These are phyloP conservation scores for Eutypa lata DNA, from an alignment of 2,329 filamentous ascomycete species.

Conservation along the genomic window DNA sequence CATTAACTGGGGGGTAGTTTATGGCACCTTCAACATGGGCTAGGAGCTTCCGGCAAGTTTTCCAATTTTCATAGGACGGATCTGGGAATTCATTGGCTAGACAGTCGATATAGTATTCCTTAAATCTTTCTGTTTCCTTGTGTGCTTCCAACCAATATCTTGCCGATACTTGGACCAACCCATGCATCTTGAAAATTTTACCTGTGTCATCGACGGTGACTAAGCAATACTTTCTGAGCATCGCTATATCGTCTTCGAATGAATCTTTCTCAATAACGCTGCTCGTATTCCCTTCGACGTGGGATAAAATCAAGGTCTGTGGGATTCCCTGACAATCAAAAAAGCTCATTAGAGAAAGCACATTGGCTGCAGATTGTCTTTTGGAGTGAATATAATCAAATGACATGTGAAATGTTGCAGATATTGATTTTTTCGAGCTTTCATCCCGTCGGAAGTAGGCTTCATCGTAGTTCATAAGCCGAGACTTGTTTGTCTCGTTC, in stretches of 20 bases:
- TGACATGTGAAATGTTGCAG: constrained; percentile 33
- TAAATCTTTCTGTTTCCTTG: constrained; percentile 25
- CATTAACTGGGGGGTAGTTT: not conserved
- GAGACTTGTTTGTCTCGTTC: constrained; percentile 24
- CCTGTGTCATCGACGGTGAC: constrained; percentile 19
- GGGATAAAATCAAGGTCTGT: constrained; percentile 22
- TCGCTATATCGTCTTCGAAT: constrained; percentile 31
- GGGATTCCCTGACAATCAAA: constrained; percentile 42
- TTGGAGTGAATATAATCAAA: constrained; percentile 33
- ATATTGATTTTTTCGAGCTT: constrained; percentile 31
- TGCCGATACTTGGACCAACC: constrained; percentile 37
- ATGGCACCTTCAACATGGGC: not conserved
- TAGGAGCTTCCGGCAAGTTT: no score
- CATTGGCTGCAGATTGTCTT: constrained; percentile 32
- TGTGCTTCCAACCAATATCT: constrained; percentile 29
- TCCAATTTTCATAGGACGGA: no score
- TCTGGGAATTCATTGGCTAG: no score
- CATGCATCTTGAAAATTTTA: constrained; percentile 38
- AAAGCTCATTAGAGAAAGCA: constrained; percentile 45
- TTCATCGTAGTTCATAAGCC: constrained; percentile 27
- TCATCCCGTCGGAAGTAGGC: constrained; percentile 30
- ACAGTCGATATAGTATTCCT: no score
- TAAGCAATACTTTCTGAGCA: constrained; percentile 35
- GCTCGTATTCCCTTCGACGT: not conserved
- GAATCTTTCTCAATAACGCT: constrained; percentile 4